These are phyloP conservation scores for Paecilomyces variotii DNA, from an alignment of 2,329 filamentous ascomycete genomes.

Conservation along the genomic window DNA sequence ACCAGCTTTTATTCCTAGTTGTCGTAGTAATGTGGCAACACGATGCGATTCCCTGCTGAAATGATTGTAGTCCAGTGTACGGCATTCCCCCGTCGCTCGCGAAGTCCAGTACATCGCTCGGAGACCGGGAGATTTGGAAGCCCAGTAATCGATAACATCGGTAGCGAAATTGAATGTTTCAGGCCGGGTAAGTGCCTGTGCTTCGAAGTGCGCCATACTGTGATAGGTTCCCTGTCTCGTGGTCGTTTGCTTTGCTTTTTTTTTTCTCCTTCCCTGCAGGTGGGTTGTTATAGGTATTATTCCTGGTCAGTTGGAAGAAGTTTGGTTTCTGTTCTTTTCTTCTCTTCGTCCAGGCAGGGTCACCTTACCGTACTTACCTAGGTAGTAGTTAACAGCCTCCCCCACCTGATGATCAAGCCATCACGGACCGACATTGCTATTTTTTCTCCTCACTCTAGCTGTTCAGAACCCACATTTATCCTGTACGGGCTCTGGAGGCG, in stretches of 20 bases:
- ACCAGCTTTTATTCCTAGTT: conserved; percentile 23
- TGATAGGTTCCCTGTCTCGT: background rate
- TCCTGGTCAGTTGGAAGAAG: background rate
- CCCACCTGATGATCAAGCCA: too few species aligned
- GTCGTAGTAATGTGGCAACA: conserved; percentile 24
- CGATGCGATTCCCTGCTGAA: conserved; percentile 30
- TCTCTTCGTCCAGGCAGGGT: background rate
- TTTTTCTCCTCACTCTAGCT: background rate
- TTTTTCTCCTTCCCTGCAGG: background rate
- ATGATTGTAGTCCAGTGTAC: conserved; percentile 25
- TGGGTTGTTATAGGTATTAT: background rate
- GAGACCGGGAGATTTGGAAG: conserved; percentile 15
- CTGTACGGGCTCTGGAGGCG: background rate
- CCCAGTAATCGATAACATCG: conserved; percentile 36
- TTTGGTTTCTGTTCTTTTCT: background rate
- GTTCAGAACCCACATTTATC: background rate
- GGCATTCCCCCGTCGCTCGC: conserved; percentile 22
- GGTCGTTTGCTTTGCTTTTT: background rate
- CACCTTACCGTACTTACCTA: background rate
- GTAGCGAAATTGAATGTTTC: conserved; percentile 33
- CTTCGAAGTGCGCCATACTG: background rate
- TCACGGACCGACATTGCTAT: background rate
- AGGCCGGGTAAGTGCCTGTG: conserved; percentile 1
- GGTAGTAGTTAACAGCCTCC: background rate
- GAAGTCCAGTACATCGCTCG: conserved; percentile 33